phyloP scores from a whole-genome alignment of 345 rosid species.

The Camelina neglecta region DNA sequence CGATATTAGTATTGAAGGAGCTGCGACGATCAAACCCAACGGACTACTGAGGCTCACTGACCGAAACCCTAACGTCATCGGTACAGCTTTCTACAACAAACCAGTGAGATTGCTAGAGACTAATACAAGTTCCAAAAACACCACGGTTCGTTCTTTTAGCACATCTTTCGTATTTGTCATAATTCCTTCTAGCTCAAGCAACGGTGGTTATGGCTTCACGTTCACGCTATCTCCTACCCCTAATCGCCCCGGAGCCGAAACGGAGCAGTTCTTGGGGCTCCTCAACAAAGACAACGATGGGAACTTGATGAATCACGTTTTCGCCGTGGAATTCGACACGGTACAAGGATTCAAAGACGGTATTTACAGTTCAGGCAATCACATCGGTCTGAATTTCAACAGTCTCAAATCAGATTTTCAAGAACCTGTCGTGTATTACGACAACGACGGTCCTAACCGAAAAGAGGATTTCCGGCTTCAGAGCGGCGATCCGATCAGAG shows the following conservation, averaged over 20 bases:
- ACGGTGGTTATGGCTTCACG: conserved; percentile 66
- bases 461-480: conserved; percentile 44
- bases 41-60: conserved; percentile 43
- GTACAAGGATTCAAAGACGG: conserved; percentile 53
- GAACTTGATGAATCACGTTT: conserved; percentile 41
- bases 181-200: conserved; percentile 37
- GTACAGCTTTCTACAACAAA: conserved; percentile 38
- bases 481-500: conserved; percentile 50
- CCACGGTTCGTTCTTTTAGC: conserved; percentile 50
- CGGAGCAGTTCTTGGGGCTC: conserved; percentile 58
- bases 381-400: conserved; percentile 62
- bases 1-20: not conserved
- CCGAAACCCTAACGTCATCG: conserved; percentile 8
- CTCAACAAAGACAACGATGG: conserved; percentile 40
- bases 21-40: conserved; percentile 24
- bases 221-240: conserved; percentile 55
- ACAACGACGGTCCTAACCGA: not conserved
- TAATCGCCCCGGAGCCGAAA: conserved; percentile 38
- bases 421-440: conserved; percentile 38
- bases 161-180: conserved; percentile 61
- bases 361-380: conserved; percentile 45
- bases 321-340: conserved; percentile 68
- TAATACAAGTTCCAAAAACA: not conserved
- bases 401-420: conserved; percentile 34
- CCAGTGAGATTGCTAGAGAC: conserved; percentile 33